These are phyloP conservation scores for Carex kokanica DNA, from an alignment of 176 grass and related monocot genomes.

Conservation along the genomic window DNA sequence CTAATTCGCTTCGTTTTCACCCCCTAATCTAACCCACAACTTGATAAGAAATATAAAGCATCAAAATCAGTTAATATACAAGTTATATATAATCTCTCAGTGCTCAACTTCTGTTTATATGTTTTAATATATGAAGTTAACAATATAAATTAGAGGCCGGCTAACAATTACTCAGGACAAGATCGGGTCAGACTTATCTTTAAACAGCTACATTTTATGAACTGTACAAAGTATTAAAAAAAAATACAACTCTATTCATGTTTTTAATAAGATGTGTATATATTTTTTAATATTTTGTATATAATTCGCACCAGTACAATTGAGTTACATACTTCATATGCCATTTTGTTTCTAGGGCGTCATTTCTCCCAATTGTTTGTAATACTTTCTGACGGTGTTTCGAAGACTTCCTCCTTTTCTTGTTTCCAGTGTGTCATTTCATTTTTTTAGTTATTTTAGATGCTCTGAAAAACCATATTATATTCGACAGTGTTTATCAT, in stretches of 20 bases:
- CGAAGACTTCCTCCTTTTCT: neutral
- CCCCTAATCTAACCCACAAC: neutral
- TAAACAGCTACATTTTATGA: too few species aligned
- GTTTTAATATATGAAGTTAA: neutral
- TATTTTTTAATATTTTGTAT: neutral
- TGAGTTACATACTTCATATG: neutral
- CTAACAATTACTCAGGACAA: too few species aligned
- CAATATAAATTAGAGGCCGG: too few species aligned
- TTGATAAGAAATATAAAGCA: neutral
- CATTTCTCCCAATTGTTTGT: too few species aligned
- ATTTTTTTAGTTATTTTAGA: neutral
- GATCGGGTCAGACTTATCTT: too few species aligned
- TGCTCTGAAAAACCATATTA: conserved; percentile 9
- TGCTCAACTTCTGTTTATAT: neutral
- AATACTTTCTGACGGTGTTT: neutral
- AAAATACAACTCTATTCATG: too few species aligned
- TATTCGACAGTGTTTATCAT: neutral
- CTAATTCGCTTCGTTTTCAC: too few species aligned
- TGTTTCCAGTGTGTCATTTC: neutral
- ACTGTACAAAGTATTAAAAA: too few species aligned
- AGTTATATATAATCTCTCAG: neutral
- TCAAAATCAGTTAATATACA: neutral
- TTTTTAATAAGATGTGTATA: too few species aligned
- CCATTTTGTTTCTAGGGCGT: neutral
- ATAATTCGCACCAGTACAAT: neutral